phyloP scores from a whole-genome alignment of 306 rosid species.

The Senna tora region DNA sequence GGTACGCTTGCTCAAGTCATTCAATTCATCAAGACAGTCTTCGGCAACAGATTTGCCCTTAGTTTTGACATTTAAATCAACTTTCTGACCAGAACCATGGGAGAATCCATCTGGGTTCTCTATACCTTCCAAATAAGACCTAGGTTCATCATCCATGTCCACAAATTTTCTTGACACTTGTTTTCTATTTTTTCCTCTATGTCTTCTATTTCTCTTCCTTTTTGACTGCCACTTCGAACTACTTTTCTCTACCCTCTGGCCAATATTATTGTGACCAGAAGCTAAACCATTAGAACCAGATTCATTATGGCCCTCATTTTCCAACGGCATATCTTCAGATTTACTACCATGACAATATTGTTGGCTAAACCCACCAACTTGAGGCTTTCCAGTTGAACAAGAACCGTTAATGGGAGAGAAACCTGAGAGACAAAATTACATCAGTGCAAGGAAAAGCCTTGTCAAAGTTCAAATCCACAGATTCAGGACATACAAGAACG shows the following conservation, averaged over 20 bases:
- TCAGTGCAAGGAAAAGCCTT: conserved; percentile 30
- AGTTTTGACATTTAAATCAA: conserved; percentile 42
- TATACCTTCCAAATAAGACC: conserved; percentile 44
- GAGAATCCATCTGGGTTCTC: conserved; percentile 41
- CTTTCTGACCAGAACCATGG: conserved; percentile 48
- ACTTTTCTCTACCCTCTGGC: conserved; percentile 52
- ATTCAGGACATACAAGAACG: conserved; percentile 4
- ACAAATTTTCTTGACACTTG: conserved; percentile 52
- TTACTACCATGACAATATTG: conserved; percentile 54
- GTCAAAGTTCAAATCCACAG: conserved; percentile 5
- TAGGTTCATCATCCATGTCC: conserved; percentile 51
- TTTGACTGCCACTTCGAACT: conserved; percentile 80
- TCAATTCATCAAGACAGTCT: conserved; percentile 41
- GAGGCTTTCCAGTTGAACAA: conserved; percentile 53
- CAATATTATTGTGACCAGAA: conserved; percentile 40
- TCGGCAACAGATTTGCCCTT: conserved; percentile 50
- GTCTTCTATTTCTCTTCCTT: conserved; percentile 82
- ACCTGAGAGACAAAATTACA: conserved; percentile 47
- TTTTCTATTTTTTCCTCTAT: conserved; percentile 49
- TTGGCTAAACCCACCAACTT: conserved; percentile 43
- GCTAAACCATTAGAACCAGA: conserved; percentile 51
- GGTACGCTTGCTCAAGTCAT: conserved; percentile 40
- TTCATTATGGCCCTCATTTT: conserved; percentile 50
- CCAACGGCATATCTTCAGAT: conserved; percentile 47
- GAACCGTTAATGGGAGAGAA: conserved; percentile 36